Conservation (phyloP, 495 filamentous ascomycete species). For the Darksidea phi region DNA sequence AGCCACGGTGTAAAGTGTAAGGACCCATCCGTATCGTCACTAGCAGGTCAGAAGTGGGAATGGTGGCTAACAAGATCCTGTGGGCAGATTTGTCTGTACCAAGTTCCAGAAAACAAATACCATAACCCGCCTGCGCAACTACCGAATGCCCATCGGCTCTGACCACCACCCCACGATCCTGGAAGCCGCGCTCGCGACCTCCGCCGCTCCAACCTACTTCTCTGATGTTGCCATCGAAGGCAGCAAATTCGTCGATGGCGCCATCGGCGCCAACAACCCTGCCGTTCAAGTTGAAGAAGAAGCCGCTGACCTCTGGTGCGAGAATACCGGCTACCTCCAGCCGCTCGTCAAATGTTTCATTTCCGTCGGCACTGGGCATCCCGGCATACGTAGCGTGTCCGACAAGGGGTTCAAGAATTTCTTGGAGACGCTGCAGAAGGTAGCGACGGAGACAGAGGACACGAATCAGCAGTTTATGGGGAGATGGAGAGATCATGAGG, state of each 20-base stretch:
- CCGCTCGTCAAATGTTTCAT: slow-evolving; percentile 45
- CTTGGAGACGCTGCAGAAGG: slow-evolving; percentile 5
- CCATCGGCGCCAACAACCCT: slow-evolving; percentile 24
- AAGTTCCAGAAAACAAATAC: slow-evolving; percentile 7
- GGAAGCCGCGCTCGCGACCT: slow-evolving; percentile 21
- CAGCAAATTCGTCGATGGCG: slow-evolving; percentile 40
- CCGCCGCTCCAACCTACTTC: slow-evolving; percentile 24
- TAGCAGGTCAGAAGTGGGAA: too few species aligned
- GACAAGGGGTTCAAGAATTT: slow-evolving; percentile 9
- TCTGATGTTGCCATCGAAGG: slow-evolving; percentile 42
- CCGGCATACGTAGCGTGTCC: background rate
- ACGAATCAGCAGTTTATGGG: slow-evolving; percentile 2
- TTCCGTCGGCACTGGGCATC: slow-evolving; percentile 35
- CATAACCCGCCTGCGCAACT: slow-evolving; percentile 15
- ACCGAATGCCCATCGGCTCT: background rate
- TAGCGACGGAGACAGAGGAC: slow-evolving; percentile 21
- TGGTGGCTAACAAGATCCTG: too few species aligned
- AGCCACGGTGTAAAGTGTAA: slow-evolving; percentile 11
- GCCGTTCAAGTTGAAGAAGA: slow-evolving; percentile 18
- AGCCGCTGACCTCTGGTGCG: slow-evolving; percentile 26
- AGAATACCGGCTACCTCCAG: slow-evolving; percentile 27
- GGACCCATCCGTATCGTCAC: too few species aligned
- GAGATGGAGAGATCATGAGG: slow-evolving; percentile 6
- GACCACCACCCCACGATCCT: slow-evolving; percentile 9
- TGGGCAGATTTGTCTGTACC: slow-evolving; percentile 26